These are phyloP conservation scores for Leccinum broughii DNA, from an alignment of 768 basidiomycete genomes.

Conservation along the genomic window DNA sequence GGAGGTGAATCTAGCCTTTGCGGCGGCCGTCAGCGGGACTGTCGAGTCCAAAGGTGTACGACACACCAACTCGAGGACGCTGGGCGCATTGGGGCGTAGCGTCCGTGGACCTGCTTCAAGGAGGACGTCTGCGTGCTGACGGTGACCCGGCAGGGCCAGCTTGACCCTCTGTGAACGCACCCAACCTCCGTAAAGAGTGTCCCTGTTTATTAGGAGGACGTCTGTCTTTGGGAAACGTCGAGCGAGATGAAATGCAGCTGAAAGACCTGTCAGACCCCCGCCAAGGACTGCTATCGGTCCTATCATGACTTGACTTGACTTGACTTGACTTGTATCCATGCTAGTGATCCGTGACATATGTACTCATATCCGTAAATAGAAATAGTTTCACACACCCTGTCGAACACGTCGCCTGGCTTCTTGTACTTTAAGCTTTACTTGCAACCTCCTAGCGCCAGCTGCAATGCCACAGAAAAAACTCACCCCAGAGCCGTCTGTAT, in stretches of 20 bases:
- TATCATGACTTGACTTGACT: constrained; percentile 8
- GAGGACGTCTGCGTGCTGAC: constrained; percentile 44
- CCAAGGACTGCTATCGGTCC: constrained; percentile 67
- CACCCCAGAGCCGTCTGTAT: constrained; percentile 13
- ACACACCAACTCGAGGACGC: constrained; percentile 76
- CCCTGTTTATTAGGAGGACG: constrained; percentile 71
- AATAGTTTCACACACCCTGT: constrained; percentile 20
- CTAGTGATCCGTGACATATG: too few relatives aligned
- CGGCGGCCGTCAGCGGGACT: constrained; percentile 11
- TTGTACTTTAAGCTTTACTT: background rate
- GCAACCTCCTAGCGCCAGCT: background rate
- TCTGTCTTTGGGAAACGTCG: constrained; percentile 56
- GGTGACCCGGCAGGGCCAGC: constrained; percentile 32
- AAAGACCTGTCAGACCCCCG: constrained; percentile 79
- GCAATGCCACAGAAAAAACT: constrained; percentile 23
- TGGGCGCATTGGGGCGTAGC: constrained; percentile 71
- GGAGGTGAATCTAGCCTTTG: constrained; percentile 67
- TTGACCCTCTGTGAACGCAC: constrained; percentile 58
- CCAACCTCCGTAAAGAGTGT: constrained; percentile 82
- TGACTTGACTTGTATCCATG: background rate
- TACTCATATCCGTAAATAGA: constrained; percentile 3
- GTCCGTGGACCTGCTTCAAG: constrained; percentile 90
- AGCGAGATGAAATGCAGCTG: constrained; percentile 76
- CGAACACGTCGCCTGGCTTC: constrained; percentile 23
- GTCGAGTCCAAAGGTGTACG: constrained; percentile 5